Conservation (phyloP, 2,329 filamentous ascomycete genomes). For the Falciphora oryzae region DNA sequence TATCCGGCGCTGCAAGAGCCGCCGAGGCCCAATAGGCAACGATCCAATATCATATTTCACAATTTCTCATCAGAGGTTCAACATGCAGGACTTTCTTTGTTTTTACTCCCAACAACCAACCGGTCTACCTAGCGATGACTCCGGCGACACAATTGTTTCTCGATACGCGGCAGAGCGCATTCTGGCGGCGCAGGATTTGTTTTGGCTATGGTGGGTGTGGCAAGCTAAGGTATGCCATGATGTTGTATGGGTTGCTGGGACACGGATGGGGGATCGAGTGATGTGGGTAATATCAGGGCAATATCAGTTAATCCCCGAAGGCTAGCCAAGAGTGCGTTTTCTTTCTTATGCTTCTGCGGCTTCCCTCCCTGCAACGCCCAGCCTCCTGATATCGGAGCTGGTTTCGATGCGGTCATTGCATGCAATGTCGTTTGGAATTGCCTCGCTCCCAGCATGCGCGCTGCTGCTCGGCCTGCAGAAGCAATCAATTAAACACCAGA, state of each 20-base stretch:
- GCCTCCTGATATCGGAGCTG: not conserved
- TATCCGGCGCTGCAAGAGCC: not conserved
- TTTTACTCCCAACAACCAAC: not conserved
- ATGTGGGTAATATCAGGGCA: constrained; percentile 1
- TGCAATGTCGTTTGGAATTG: not conserved
- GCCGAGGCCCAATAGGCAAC: constrained; percentile 1
- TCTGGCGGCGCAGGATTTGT: not conserved
- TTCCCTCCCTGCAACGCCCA: not conserved
- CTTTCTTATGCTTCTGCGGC: not conserved
- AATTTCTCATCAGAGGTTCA: not conserved
- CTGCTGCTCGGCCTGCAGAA: not conserved
- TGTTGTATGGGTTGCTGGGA: not conserved
- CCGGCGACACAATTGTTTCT: not conserved
- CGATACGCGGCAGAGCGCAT: not conserved
- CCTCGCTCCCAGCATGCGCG: not conserved
- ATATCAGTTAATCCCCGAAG: constrained; percentile 3
- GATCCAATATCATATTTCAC: not conserved
- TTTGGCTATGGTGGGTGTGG: not conserved
- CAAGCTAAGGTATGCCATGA: not conserved
- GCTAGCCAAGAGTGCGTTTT: not conserved
- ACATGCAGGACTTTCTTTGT: not conserved
- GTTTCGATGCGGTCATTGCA: not conserved
- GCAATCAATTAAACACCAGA: not conserved
- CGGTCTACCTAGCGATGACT: not conserved
- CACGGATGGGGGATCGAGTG: not conserved